Evolutionary conservation across 768 basidiomycete species (phyloP).

Genomic region (Crassisporium funariophilum): DNA sequence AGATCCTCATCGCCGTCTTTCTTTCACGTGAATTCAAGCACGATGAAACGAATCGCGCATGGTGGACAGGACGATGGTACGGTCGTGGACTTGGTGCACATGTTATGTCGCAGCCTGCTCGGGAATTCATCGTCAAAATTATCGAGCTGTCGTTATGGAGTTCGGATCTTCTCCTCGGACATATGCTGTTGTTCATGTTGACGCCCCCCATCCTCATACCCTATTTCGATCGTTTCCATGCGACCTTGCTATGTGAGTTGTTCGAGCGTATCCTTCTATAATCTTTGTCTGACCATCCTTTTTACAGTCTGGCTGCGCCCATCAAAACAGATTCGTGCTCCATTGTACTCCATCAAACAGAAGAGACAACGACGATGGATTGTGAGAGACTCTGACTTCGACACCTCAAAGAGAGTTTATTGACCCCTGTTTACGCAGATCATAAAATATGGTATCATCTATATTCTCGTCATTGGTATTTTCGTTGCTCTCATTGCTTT

Average conservation of each 20-base stretch:
- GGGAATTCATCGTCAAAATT: conserved; percentile 97
- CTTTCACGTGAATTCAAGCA: conserved; percentile 98
- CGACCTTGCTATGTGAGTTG: conserved; percentile 85
- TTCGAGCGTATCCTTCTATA: conserved; percentile 3
- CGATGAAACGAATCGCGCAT: conserved; percentile 96
- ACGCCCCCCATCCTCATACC: conserved; percentile 88
- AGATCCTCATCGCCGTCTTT: conserved; percentile 92
- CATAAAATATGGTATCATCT: conserved; percentile 82
- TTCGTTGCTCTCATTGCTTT: conserved; percentile 79
- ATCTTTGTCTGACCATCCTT: conserved; percentile 20
- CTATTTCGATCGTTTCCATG: conserved; percentile 89
- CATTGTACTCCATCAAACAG: conserved; percentile 88
- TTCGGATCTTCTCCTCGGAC: conserved; percentile 88
- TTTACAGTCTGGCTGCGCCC: conserved; percentile 88
- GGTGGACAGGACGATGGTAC: conserved; percentile 99
- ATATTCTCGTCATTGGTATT: conserved; percentile 62
- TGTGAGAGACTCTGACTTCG: conserved; percentile 46
- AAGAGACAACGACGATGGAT: conserved; percentile 89
- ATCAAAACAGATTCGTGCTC: conserved; percentile 91
- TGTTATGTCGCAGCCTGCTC: conserved; percentile 96
- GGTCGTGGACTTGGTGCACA: conserved; percentile 89
- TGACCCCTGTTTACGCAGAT: conserved; percentile 47
- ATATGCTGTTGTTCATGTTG: conserved; percentile 87
- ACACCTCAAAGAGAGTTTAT: conserved; percentile 3
- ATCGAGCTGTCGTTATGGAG: conserved; percentile 96